These are phyloP conservation scores for Pittosporum tobira DNA, from an alignment of 129 eudicot genomes.

Conservation along the genomic window DNA sequence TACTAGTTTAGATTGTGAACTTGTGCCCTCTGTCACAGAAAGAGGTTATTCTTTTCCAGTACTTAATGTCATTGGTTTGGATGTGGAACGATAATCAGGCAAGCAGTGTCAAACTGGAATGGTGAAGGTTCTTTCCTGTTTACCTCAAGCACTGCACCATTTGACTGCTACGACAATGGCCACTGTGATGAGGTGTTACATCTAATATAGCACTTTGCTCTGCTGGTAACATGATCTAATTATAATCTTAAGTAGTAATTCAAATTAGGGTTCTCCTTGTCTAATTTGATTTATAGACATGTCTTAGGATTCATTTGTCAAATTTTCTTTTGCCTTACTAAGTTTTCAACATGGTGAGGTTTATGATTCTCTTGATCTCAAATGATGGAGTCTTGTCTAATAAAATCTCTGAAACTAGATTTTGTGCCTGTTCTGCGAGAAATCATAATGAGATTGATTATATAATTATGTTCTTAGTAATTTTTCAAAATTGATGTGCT, in stretches of 20 bases:
- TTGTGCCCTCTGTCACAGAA: too few relatives aligned
- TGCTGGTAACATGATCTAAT: background rate
- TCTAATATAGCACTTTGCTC: conserved; percentile 9
- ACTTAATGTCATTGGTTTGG: background rate
- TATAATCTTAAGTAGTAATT: background rate
- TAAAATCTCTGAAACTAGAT: background rate
- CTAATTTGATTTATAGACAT: background rate
- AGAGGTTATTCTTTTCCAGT: too few relatives aligned
- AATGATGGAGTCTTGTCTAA: background rate
- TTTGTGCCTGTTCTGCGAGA: background rate
- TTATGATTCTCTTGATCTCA: background rate
- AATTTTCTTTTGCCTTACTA: background rate
- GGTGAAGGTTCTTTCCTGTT: conserved; percentile 85
- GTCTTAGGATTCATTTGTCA: background rate
- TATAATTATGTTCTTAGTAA: background rate
- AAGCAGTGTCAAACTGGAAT: conserved; percentile 67
- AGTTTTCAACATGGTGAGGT: background rate
- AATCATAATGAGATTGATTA: background rate
- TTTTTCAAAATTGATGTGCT: background rate
- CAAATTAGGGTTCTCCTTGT: background rate
- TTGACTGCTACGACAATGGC: conserved; percentile 80
- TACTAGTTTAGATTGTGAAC: too few relatives aligned
- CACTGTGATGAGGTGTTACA: conserved; percentile 62
- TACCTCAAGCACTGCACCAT: conserved; percentile 92
- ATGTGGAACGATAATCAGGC: conserved; percentile 30